Conservation (phyloP, 2,329 filamentous ascomycete species). For the Colletotrichum sidae region DNA sequence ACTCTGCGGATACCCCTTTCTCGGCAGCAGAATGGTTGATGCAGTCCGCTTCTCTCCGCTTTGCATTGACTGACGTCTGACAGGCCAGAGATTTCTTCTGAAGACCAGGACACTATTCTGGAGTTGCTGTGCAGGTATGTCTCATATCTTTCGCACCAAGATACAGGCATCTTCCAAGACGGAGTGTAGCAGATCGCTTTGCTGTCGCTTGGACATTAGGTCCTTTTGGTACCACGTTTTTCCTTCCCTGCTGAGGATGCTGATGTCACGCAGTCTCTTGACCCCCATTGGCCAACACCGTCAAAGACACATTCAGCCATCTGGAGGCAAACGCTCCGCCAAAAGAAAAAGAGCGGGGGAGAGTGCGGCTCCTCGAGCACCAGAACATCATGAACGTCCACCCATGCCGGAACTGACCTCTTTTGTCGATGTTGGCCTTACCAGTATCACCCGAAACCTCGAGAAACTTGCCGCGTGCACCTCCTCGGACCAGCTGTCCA, state of each 20-base stretch:
- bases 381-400: conserved; percentile 46
- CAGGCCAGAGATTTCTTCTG: conserved; percentile 70
- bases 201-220: not conserved
- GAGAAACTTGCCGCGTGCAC: conserved; percentile 21
- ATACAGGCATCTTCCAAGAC: not conserved
- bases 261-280: conserved; percentile 62
- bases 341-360: conserved; percentile 61
- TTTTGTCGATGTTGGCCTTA: conserved; percentile 73
- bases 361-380: conserved; percentile 39
- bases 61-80: too few species aligned
- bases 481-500: conserved; percentile 51
- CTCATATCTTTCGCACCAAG: not conserved
- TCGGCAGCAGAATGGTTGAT: conserved; percentile 66
- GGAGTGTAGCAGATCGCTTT: not conserved
- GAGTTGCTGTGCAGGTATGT: conserved; percentile 74
- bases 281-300: conserved; percentile 73
- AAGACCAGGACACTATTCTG: conserved; percentile 73
- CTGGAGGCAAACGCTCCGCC: conserved; percentile 70
- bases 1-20: conserved; percentile 75
- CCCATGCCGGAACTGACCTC: conserved; percentile 63
- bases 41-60: too few species aligned
- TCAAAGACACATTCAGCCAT: conserved; percentile 62
- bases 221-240: not conserved
- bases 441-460: conserved; percentile 70
- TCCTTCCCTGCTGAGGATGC: not conserved